Evolutionary conservation across 75 land plant species (phyloP), one percentile per base, ranked within the genome.

Genomic region (Gnetum montanum): DNA sequence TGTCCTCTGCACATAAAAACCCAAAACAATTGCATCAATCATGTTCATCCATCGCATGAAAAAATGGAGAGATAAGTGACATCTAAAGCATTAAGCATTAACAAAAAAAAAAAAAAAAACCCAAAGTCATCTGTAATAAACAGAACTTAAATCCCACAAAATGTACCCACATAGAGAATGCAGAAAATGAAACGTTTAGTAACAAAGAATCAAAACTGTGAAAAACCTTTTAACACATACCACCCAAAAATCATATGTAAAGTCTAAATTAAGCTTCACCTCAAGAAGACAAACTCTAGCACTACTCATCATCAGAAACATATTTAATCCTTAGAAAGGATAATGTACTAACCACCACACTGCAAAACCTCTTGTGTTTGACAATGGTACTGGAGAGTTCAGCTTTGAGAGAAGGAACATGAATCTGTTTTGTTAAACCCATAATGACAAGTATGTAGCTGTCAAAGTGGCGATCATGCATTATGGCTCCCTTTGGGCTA

Each of bases 1-100:
- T 46, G 34, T 40, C 54, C 30, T 59, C 78, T 70, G 59, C 40
- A 61, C 13, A 10, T 15, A 37, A 15, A 37, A 37, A 37, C 13
- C 40, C 40, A 37, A 10, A 10, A 37, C 13, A 37, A 37, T 37
- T 37, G 13, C 13, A 1, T 37, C 40, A 37, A 37, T 15, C 13
- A 10, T 10, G 13, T 15, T 10, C 2, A 37, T 3, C 40, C n/a
- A n/a, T n/a, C n/a, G n/a, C n/a, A n/a, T n/a, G n/a, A n/a, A n/a
- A n/a, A n/a, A n/a, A n/a, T n/a, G n/a, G n/a, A n/a, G n/a, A n/a
- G n/a, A n/a, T n/a, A n/a, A n/a, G n/a, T n/a, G n/a, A n/a, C n/a
- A n/a, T n/a, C n/a, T n/a, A n/a, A n/a, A n/a, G n/a, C n/a, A n/a
- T n/a, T n/a, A n/a, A n/a, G n/a, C n/a, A n/a, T n/a, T n/a, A n/a